Evolutionary conservation across 1,284 basidiomycete species (phyloP).

Genomic region (Sporisorium exsertum): DNA sequence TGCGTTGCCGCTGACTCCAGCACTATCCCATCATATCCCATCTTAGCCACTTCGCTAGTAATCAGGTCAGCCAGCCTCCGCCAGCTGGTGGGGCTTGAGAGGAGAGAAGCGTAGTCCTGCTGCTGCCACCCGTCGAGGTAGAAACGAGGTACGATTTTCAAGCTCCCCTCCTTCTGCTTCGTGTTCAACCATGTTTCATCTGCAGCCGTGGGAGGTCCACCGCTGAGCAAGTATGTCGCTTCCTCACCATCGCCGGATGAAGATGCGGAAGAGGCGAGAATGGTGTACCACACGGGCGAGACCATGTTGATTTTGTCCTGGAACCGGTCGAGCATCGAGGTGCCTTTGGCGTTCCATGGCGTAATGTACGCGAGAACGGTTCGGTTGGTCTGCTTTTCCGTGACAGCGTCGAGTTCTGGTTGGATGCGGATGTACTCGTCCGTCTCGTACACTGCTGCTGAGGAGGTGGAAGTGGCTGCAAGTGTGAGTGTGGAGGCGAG

Average conservation of each 20-base stretch:
- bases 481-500: background rate
- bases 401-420: background rate
- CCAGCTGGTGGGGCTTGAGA: constrained; percentile 31
- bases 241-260: constrained; percentile 1
- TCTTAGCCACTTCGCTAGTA: constrained; percentile 14
- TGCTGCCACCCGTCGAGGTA: constrained; percentile 47
- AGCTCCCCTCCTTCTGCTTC: background rate
- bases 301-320: constrained; percentile 46
- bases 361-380: constrained; percentile 56
- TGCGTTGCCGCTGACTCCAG: constrained; percentile 47
- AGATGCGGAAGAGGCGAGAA: constrained; percentile 14
- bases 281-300: constrained; percentile 56
- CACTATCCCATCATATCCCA: constrained; percentile 38
- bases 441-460: constrained; percentile 11
- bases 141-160: constrained; percentile 46
- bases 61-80: constrained; percentile 20
- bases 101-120: constrained; percentile 36
- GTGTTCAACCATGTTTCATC: constrained; percentile 36
- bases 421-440: constrained; percentile 34
- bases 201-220: constrained; percentile 21
- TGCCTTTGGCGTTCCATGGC: constrained; percentile 50
- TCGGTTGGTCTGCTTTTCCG: background rate
- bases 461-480: background rate
- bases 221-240: constrained; percentile 37
- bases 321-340: constrained; percentile 24